Conservation (phyloP, 2,329 filamentous ascomycete species). For the Spiromastix sp. region DNA sequence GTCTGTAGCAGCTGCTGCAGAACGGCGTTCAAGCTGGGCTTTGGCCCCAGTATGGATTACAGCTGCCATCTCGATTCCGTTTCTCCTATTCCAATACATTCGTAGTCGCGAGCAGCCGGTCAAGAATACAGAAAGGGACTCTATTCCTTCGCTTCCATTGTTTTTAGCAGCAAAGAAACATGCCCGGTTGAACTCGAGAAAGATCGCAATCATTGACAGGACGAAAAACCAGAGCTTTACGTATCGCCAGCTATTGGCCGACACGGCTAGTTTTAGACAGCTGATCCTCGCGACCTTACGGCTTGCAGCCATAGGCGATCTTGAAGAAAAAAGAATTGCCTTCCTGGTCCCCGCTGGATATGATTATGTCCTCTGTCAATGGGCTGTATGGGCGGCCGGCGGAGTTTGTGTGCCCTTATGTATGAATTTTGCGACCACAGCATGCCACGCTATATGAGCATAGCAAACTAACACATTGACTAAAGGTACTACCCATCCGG, state of each 20-base stretch:
- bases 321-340: conserved; percentile 29
- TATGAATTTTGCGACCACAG: conserved; percentile 21
- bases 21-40: no score
- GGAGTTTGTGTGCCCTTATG: conserved; percentile 35
- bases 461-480: no score
- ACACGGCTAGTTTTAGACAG: conserved; percentile 26
- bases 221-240: conserved; percentile 31
- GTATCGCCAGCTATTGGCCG: conserved; percentile 30
- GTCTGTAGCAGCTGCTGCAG: no score
- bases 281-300: conserved; percentile 23
- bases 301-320: conserved; percentile 16
- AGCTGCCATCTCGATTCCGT: conserved; percentile 1
- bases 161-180: conserved; percentile 29
- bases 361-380: conserved; percentile 33
- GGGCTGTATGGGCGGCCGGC: conserved; percentile 35
- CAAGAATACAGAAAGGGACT: conserved; percentile 10
- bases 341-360: conserved; percentile 32
- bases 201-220: conserved; percentile 30
- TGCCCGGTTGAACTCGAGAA: conserved; percentile 21
- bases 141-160: conserved; percentile 29
- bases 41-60: background rate
- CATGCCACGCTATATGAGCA: no score
- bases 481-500: conserved; percentile 31
- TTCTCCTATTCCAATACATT: conserved; percentile 4
- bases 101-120: conserved; percentile 2